Conservation (phyloP, 192 early-diverging fungal genomes). For the Funneliformis mosseae region DNA sequence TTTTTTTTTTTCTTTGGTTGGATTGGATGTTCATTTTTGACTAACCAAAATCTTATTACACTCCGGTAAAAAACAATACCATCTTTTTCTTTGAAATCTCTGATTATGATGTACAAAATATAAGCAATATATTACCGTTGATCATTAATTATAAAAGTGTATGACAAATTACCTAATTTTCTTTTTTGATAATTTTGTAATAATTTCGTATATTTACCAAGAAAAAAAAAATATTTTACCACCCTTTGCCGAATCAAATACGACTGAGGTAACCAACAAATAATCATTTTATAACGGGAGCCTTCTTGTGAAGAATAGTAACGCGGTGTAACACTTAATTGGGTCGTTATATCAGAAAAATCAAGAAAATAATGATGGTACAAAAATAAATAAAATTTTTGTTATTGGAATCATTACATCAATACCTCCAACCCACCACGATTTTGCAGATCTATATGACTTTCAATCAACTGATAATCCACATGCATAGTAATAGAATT, state of each 20-base stretch:
- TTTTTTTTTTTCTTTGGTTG: too few relatives aligned
- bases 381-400: background rate
- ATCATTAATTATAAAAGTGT: too few relatives aligned
- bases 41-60: background rate
- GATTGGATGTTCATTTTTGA: background rate
- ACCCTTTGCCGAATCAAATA: background rate
- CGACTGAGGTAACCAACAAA: background rate
- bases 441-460: background rate
- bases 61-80: background rate
- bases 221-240: too few relatives aligned
- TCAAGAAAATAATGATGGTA: too few relatives aligned
- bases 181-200: too few relatives aligned
- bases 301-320: background rate
- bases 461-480: background rate
- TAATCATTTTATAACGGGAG: background rate
- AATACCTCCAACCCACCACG: background rate
- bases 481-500: background rate
- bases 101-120: background rate
- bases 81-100: background rate
- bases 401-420: background rate
- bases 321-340: background rate
- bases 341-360: background rate
- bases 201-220: too few relatives aligned
- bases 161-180: too few relatives aligned
- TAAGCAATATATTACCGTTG: too few relatives aligned